A percentile compares a stretch with the other conserved stretches of the same genome.
Evolutionary conservation across 2,329 filamentous ascomycete genomes (phyloP).

Genomic region (Annulohypoxylon truncatum): DNA sequence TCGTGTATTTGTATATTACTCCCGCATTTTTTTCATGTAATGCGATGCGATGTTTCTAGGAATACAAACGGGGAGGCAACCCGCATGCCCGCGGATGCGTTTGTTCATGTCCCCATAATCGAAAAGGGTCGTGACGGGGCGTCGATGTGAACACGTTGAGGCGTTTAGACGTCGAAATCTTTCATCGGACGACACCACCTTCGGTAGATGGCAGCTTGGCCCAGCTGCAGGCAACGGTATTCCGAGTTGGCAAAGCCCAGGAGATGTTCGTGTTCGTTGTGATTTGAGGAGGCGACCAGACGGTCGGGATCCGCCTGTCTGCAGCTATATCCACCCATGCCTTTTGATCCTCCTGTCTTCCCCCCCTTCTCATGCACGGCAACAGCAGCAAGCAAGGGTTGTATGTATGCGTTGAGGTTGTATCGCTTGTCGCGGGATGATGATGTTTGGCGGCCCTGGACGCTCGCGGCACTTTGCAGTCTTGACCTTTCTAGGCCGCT

Average conservation of each 20-base stretch:
- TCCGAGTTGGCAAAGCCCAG: conserved; percentile 14
- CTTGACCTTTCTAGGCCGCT: conserved; percentile 31
- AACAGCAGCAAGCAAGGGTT: conserved; percentile 26
- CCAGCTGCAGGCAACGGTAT: conserved; percentile 24
- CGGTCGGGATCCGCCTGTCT: conserved; percentile 35
- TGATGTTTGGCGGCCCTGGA: conserved; percentile 25
- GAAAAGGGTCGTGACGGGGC: background rate
- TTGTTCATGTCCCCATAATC: conserved; percentile 11
- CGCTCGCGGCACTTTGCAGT: conserved; percentile 27
- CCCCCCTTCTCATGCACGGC: background rate
- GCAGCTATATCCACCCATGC: conserved; percentile 30
- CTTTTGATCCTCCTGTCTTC: background rate
- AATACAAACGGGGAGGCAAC: conserved; percentile 27
- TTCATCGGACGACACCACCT: conserved; percentile 30
- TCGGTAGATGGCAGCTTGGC: conserved; percentile 27
- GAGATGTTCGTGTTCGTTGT: conserved; percentile 20
- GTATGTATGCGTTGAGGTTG: conserved; percentile 5
- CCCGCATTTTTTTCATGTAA: conserved; percentile 20
- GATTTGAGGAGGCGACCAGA: conserved; percentile 36
- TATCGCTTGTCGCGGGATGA: conserved; percentile 40
- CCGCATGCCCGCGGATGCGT: conserved; percentile 23
- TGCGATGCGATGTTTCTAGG: conserved; percentile 21
- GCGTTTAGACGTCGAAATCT: background rate
- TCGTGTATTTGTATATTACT: conserved; percentile 28
- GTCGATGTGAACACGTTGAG: background rate